Conservation (phyloP, 2,329 filamentous ascomycete genomes). For the Fusarium siculi region DNA sequence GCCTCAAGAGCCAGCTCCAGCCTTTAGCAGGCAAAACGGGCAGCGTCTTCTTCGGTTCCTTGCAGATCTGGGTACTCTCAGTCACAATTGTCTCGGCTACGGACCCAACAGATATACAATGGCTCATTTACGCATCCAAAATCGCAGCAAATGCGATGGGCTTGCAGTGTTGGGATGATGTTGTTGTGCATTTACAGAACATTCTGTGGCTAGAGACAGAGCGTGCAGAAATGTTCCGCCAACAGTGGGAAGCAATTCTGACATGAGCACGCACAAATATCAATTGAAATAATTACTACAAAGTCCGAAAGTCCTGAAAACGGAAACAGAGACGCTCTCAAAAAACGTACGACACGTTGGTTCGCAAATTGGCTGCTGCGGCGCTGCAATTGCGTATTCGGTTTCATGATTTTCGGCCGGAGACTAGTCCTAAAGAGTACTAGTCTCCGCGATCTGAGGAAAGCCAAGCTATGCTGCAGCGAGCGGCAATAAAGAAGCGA, state of each 20-base stretch:
- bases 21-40: conserved; percentile 1
- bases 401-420: conserved; percentile 38
- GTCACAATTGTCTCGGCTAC: conserved; percentile 53
- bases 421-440: conserved; percentile 45
- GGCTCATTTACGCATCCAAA: conserved; percentile 45
- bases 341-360: not conserved
- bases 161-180: conserved; percentile 29
- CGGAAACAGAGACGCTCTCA: not conserved
- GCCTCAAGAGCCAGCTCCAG: conserved; percentile 48
- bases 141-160: conserved; percentile 4
- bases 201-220: conserved; percentile 35
- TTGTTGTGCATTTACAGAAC: conserved; percentile 17
- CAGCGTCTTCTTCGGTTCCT: conserved; percentile 24
- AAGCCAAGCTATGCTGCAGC: not conserved
- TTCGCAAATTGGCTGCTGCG: not conserved
- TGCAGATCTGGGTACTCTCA: conserved; percentile 56
- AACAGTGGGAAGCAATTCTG: conserved; percentile 29
- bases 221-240: conserved; percentile 18
- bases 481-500: not conserved
- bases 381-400: conserved; percentile 18
- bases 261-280: not conserved
- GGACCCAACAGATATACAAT: conserved; percentile 42
- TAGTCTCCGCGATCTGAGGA: conserved; percentile 32
- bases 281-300: not conserved
- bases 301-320: not conserved